A percentile compares a stretch with the other conserved stretches of the same genome.
phyloP scores from a whole-genome alignment of 257 asterid genomes.

The Striga asiatica region DNA sequence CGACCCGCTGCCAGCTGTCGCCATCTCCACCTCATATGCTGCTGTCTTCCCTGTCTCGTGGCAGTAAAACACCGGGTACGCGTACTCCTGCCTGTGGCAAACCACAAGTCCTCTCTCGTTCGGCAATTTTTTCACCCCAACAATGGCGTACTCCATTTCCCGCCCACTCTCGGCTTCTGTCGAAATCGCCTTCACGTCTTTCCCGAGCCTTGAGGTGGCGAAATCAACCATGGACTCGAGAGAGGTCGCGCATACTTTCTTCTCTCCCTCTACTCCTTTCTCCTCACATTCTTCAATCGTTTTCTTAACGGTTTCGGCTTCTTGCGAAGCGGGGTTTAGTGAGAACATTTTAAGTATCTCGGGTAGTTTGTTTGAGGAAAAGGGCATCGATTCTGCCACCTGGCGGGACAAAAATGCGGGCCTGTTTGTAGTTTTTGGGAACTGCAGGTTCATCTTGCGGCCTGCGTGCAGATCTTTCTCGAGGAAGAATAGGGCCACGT shows the following conservation, averaged over 20 bases:
- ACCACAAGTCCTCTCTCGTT: conserved; percentile 34
- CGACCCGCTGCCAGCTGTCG: conserved; percentile 53
- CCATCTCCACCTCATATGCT: conserved; percentile 43
- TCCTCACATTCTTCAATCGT: conserved; percentile 63
- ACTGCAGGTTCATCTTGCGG: conserved; percentile 37
- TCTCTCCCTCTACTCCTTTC: conserved; percentile 40
- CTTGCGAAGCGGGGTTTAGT: conserved; percentile 29
- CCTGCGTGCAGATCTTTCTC: conserved; percentile 50
- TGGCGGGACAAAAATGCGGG: conserved; percentile 47
- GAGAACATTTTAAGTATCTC: conserved; percentile 38
- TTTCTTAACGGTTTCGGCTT: conserved; percentile 42
- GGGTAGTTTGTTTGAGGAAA: conserved; percentile 44
- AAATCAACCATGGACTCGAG: conserved; percentile 81
- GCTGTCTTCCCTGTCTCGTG: conserved; percentile 43
- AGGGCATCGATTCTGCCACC: conserved; percentile 52
- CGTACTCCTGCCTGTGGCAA: conserved; percentile 58
- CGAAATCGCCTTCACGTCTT: conserved; percentile 39
- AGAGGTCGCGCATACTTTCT: conserved; percentile 67
- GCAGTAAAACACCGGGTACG: conserved; percentile 76
- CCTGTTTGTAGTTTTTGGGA: conserved; percentile 19
- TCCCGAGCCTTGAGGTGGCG: conserved; percentile 49
- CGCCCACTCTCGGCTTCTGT: conserved; percentile 28
- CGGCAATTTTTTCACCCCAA: conserved; percentile 26
- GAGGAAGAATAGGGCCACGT: conserved; percentile 62
- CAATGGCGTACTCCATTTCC: conserved; percentile 27